Percentiles rank a stretch among this genome's conserved stretches.
These are phyloP conservation scores for Aspergillus campestris DNA, from an alignment of 495 filamentous ascomycete species.

Conservation along the genomic window DNA sequence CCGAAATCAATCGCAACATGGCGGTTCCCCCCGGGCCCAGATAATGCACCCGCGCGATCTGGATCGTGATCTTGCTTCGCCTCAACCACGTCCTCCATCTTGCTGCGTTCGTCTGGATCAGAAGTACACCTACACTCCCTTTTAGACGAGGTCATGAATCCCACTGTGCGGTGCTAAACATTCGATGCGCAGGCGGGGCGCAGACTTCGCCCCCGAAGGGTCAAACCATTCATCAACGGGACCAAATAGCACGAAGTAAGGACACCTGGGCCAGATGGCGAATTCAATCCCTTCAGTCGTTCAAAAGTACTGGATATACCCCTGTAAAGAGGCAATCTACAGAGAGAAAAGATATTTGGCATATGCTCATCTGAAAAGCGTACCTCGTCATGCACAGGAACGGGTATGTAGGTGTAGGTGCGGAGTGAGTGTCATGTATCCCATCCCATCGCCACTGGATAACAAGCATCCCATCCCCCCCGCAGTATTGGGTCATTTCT, in stretches of 20 bases:
- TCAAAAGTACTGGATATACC: constrained; percentile 13
- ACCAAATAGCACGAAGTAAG: constrained; percentile 35
- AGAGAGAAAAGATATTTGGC: no score
- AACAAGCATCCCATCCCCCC: neutral
- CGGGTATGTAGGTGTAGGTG: no score
- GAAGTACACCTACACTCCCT: no score
- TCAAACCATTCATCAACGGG: constrained; percentile 11
- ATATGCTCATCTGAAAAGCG: no score
- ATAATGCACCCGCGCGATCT: neutral
- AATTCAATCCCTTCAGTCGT: neutral
- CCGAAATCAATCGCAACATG: no score
- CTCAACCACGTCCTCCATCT: no score
- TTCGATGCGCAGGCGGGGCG: constrained; percentile 13
- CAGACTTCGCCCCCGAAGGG: constrained; percentile 7
- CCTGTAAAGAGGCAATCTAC: constrained; percentile 17
- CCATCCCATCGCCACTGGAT: neutral
- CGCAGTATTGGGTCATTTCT: no score
- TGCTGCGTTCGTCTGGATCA: no score
- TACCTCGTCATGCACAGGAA: no score
- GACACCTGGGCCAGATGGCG: constrained; percentile 7
- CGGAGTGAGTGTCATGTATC: no score
- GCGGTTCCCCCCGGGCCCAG: neutral
- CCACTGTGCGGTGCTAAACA: constrained; percentile 13
- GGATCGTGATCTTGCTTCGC: neutral
- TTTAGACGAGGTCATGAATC: neutral